phyloP scores from a whole-genome alignment of 805 yeast species.

The Suhomyces sp. region DNA sequence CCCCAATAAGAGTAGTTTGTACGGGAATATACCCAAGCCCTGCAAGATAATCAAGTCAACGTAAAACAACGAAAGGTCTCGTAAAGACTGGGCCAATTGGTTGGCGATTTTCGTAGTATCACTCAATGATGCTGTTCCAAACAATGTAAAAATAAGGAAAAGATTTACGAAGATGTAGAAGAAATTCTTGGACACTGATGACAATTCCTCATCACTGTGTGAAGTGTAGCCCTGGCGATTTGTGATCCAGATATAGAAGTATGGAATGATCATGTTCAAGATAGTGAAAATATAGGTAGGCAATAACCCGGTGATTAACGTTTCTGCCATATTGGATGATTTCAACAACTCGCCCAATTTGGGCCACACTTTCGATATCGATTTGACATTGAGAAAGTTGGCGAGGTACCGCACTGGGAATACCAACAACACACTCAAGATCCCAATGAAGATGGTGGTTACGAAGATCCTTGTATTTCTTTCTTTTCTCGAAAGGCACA shows the following conservation, averaged over 20 bases:
- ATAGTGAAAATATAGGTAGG: slow-evolving; percentile 91
- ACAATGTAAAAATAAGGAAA: slow-evolving; percentile 89
- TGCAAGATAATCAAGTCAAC: slow-evolving; percentile 81
- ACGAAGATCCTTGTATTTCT: slow-evolving; percentile 61
- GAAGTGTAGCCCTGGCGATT: slow-evolving; percentile 85
- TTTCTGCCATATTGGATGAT: slow-evolving; percentile 66
- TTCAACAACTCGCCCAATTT: slow-evolving; percentile 65
- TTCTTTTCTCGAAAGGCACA: slow-evolving; percentile 74
- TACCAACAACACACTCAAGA: slow-evolving; percentile 69
- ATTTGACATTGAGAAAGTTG: slow-evolving; percentile 71
- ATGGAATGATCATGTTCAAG: slow-evolving; percentile 80
- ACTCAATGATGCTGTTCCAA: slow-evolving; percentile 85
- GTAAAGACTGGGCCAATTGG: slow-evolving; percentile 77
- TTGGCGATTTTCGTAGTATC: slow-evolving; percentile 89
- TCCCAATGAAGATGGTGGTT: slow-evolving; percentile 64
- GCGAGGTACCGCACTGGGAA: slow-evolving; percentile 86
- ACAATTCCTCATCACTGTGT: slow-evolving; percentile 87
- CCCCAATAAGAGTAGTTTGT: slow-evolving; percentile 78
- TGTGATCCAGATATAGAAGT: slow-evolving; percentile 79
- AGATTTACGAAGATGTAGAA: slow-evolving; percentile 91
- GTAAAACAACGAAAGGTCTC: slow-evolving; percentile 79
- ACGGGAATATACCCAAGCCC: slow-evolving; percentile 88
- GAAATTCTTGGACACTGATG: slow-evolving; percentile 88
- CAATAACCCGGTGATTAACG: slow-evolving; percentile 78
- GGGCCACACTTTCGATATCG: slow-evolving; percentile 82